phyloP scores from a whole-genome alignment of 139 green algal species.

The Pseudopediastrum boryanum region DNA sequence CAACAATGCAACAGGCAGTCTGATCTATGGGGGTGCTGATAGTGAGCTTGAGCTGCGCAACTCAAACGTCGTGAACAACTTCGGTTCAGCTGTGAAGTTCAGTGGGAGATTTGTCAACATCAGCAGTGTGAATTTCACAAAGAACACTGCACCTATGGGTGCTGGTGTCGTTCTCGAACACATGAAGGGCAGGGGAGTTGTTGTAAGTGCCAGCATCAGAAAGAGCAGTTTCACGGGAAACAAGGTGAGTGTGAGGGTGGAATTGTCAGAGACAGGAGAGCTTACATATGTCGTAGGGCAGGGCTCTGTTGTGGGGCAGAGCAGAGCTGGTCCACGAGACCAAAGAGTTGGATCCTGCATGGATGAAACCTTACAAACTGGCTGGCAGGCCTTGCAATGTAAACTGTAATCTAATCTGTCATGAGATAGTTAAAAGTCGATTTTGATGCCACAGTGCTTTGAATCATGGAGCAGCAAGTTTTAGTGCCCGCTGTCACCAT shows the following conservation, averaged over 20 bases:
- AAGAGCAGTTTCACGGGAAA: background rate
- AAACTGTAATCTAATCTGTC: too few species aligned
- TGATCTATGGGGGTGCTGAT: background rate
- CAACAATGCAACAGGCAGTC: constrained; percentile 9
- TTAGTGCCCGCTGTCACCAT: too few species aligned
- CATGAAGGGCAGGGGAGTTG: too few species aligned
- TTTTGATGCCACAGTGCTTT: too few species aligned
- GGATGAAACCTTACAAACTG: too few species aligned
- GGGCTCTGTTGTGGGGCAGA: background rate
- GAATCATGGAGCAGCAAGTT: too few species aligned
- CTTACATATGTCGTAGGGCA: background rate
- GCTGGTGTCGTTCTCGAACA: too few species aligned
- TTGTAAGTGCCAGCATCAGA: background rate
- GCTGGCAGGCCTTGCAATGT: too few species aligned
- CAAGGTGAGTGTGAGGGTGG: background rate
- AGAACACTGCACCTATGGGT: constrained; percentile 17
- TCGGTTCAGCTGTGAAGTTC: constrained; percentile 5
- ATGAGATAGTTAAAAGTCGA: too few species aligned
- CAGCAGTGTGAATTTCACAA: background rate
- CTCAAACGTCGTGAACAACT: constrained; percentile 6
- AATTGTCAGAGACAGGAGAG: background rate
- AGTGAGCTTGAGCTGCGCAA: background rate
- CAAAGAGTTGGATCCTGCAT: too few species aligned
- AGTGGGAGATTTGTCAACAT: background rate
- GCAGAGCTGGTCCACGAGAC: background rate